Evolutionary conservation across 75 land plant genomes (phyloP).

Genomic region (Isoetes taiwanensis): DNA sequence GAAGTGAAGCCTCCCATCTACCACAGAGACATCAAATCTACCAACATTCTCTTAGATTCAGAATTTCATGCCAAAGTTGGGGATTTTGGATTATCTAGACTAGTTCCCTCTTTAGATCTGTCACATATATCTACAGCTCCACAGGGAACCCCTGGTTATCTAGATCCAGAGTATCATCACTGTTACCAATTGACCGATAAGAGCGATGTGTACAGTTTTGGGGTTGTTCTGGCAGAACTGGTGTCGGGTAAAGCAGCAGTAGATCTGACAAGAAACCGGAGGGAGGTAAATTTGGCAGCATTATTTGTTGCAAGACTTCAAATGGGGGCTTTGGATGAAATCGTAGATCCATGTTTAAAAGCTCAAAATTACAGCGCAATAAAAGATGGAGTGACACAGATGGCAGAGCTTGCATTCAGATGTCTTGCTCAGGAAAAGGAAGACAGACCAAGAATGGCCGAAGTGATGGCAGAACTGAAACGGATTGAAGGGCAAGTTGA

Average conservation of each 20-base stretch:
- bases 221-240: background rate
- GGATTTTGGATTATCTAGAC: background rate
- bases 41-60: slow-evolving; percentile 1
- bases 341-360: background rate
- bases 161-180: slow-evolving; percentile 1
- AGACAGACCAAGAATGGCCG: background rate
- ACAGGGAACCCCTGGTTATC: slow-evolving; percentile 1
- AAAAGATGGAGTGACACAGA: too few species aligned
- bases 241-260: background rate
- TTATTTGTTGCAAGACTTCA: background rate
- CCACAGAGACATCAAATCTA: slow-evolving; percentile 2
- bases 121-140: background rate
- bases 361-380: too few species aligned
- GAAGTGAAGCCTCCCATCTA: background rate
- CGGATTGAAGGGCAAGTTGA: too few species aligned
- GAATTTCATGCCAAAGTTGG: background rate
- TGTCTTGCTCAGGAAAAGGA: background rate
- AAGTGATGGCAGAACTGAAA: background rate
- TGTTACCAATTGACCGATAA: slow-evolving; percentile 3
- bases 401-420: background rate
- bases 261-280: background rate
- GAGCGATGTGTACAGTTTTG: slow-evolving; percentile 6
- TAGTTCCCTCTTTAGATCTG: background rate
- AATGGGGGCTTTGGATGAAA: background rate
- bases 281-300: slow-evolving; percentile 5